A percentile compares a stretch with the other conserved stretches of the same genome.
Evolutionary conservation across 495 filamentous ascomycete genomes (phyloP).

Genomic region (Penicillium herquei): DNA sequence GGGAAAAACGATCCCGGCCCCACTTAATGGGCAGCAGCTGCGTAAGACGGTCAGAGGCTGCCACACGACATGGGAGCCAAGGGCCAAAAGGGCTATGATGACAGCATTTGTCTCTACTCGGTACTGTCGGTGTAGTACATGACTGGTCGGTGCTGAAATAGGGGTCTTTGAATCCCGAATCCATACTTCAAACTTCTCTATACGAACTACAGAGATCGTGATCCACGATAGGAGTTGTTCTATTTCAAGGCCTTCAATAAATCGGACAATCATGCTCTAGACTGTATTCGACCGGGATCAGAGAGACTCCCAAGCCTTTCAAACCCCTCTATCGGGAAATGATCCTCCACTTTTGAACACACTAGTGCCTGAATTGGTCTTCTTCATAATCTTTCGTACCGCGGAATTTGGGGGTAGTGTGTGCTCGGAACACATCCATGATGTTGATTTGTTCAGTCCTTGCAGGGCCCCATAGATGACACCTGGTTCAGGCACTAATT

Average conservation of each 20-base stretch:
- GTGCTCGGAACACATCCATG: slow-evolving; percentile 2
- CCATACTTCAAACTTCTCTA: too few species aligned
- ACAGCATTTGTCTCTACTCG: not conserved
- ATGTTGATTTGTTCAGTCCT: not conserved
- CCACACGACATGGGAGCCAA: not conserved
- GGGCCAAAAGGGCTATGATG: not conserved
- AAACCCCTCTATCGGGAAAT: not conserved
- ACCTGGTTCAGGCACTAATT: not conserved
- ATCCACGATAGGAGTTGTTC: too few species aligned
- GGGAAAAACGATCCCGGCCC: not conserved
- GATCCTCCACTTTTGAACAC: not conserved
- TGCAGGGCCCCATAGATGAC: not conserved
- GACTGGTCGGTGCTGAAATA: too few species aligned
- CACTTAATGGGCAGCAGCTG: slow-evolving; percentile 2
- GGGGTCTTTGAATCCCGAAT: too few species aligned
- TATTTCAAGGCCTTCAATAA: not conserved
- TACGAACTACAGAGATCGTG: too few species aligned
- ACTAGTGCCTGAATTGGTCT: not conserved
- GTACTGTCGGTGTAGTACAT: too few species aligned
- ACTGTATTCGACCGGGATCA: not conserved
- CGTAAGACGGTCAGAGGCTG: slow-evolving; percentile 1
- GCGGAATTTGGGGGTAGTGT: not conserved
- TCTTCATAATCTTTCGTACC: too few species aligned
- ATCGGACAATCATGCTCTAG: not conserved
- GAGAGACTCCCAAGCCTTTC: not conserved